Evolutionary conservation across 2,329 filamentous ascomycete species (phyloP).

Genomic region (Falciphora oryzae): DNA sequence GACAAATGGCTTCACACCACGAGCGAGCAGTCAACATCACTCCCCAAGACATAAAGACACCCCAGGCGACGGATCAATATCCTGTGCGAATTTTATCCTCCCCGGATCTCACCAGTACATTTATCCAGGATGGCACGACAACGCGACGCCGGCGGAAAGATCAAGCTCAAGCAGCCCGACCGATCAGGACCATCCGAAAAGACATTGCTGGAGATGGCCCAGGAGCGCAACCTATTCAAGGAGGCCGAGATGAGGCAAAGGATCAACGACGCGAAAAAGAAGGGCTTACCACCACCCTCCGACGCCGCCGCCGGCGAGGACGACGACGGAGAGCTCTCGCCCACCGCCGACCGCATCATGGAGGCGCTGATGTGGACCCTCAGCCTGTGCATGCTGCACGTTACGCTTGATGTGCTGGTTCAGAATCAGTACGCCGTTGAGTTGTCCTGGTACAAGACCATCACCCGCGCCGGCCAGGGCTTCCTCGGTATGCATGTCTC

Average conservation of each 20-base stretch:
- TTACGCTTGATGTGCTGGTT: conserved; percentile 73
- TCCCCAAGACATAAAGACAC: neutral
- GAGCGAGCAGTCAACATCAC: neutral
- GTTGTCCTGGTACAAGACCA: conserved; percentile 53
- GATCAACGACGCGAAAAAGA: conserved; percentile 9
- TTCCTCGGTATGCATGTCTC: conserved; percentile 39
- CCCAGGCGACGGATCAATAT: neutral
- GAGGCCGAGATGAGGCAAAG: conserved; percentile 36
- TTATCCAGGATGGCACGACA: conserved; percentile 39
- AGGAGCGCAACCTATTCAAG: conserved; percentile 54
- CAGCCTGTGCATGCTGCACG: conserved; percentile 65
- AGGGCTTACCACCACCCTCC: conserved; percentile 7
- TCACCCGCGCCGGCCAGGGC: conserved; percentile 45
- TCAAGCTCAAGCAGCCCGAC: conserved; percentile 65
- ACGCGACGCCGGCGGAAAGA: conserved; percentile 41
- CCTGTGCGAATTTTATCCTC: neutral
- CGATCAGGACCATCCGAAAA: conserved; percentile 54
- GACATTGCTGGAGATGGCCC: conserved; percentile 69
- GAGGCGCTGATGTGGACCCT: conserved; percentile 54
- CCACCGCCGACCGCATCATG: conserved; percentile 44
- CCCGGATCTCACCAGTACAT: neutral
- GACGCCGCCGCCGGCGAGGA: conserved; percentile 20
- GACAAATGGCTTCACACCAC: neutral
- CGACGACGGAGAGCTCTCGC: conserved; percentile 32
- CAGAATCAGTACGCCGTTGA: conserved; percentile 71